Evolutionary conservation across 345 rosid species (phyloP).

Genomic region (Acer negundo): DNA sequence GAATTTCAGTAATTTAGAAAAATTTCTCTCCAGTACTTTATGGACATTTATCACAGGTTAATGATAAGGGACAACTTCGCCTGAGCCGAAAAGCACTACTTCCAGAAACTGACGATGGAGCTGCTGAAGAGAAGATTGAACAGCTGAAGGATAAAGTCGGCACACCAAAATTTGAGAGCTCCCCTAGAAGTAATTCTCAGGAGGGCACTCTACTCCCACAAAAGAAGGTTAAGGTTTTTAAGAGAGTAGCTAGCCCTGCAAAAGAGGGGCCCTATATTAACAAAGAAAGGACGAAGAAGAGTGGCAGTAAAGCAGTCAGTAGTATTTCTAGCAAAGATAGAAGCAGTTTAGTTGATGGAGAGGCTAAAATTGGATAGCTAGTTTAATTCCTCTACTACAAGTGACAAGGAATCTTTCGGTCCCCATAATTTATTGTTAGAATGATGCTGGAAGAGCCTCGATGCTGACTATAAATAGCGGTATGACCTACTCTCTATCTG

Average conservation of each 20-base stretch:
- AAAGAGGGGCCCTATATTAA: slow-evolving; percentile 32
- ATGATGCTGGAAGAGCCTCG: slow-evolving; percentile 27
- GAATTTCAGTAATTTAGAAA: neutral
- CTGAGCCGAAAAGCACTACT: slow-evolving; percentile 86
- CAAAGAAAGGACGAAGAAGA: slow-evolving; percentile 47
- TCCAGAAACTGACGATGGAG: slow-evolving; percentile 55
- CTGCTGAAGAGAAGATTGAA: slow-evolving; percentile 39
- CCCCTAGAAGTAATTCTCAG: slow-evolving; percentile 38
- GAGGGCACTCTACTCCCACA: slow-evolving; percentile 43
- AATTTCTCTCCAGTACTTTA: slow-evolving; percentile 10
- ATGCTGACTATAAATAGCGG: slow-evolving; percentile 20
- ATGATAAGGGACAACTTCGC: slow-evolving; percentile 94
- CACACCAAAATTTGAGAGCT: slow-evolving; percentile 28
- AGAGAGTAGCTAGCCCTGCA: slow-evolving; percentile 46
- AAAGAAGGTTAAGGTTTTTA: slow-evolving; percentile 64
- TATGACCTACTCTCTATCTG: slow-evolving; percentile 15
- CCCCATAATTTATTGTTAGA: slow-evolving; percentile 6
- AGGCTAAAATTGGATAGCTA: slow-evolving; percentile 56
- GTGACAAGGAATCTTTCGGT: slow-evolving; percentile 20
- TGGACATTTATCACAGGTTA: slow-evolving; percentile 51
- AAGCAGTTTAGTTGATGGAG: slow-evolving; percentile 60
- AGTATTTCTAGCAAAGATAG: slow-evolving; percentile 38
- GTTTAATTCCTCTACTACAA: slow-evolving; percentile 1
- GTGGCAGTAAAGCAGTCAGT: slow-evolving; percentile 37
- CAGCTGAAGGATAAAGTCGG: slow-evolving; percentile 27